phyloP scores from a whole-genome alignment of 2,329 filamentous ascomycete species.

The Neurospora crassa region DNA sequence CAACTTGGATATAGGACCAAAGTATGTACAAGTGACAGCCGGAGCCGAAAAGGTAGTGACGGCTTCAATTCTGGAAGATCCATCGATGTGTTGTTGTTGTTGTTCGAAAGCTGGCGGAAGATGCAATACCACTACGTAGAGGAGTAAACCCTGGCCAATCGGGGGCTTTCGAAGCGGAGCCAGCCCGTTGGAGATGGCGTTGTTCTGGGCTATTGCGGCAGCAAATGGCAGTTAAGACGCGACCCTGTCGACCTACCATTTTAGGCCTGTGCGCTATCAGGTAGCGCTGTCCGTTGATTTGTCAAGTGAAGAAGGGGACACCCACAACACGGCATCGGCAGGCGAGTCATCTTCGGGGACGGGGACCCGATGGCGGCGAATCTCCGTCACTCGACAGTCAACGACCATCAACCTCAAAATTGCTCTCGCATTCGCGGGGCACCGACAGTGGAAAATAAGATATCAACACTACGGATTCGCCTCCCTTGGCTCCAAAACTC shows the following conservation, averaged over 20 bases:
- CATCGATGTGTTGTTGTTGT: too few species aligned
- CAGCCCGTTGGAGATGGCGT: not conserved
- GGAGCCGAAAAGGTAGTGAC: not conserved
- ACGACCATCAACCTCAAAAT: not conserved
- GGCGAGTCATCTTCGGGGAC: not conserved
- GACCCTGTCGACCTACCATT: not conserved
- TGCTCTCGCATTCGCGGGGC: not conserved
- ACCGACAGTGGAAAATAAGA: not conserved
- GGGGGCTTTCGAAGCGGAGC: not conserved
- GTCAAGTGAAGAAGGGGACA: not conserved
- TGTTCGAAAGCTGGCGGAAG: not conserved
- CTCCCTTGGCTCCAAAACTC: not conserved
- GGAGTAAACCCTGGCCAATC: not conserved
- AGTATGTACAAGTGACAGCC: not conserved
- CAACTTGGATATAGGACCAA: not conserved
- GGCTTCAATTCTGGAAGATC: not conserved
- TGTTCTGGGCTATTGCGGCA: not conserved
- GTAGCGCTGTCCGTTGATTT: not conserved
- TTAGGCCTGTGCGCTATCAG: not conserved
- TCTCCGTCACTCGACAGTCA: not conserved
- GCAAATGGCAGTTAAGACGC: not conserved
- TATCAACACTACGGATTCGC: not conserved
- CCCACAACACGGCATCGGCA: not conserved
- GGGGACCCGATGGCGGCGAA: not conserved
- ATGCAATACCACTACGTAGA: not conserved